phyloP scores from a whole-genome alignment of 352 stramenopile genomes.

The Phytopythium delawarense region DNA sequence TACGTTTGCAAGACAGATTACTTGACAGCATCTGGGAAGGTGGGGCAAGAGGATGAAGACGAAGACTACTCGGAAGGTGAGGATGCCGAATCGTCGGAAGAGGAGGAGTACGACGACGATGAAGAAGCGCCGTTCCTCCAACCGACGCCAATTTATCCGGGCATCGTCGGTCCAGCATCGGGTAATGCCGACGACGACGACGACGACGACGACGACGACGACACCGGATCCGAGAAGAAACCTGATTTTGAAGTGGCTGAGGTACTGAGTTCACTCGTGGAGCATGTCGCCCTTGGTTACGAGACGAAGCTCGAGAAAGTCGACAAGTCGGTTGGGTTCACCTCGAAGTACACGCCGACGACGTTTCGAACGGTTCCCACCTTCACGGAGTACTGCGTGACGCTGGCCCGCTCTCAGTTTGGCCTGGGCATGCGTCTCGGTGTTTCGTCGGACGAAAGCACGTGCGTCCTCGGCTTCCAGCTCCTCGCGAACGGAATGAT shows the following conservation, averaged over 20 bases:
- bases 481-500: constrained; percentile 63
- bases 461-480: constrained; percentile 83
- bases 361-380: constrained; percentile 35
- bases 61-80: constrained; percentile 80
- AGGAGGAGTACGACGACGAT: constrained; percentile 66
- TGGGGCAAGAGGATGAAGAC: constrained; percentile 49
- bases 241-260: constrained; percentile 63
- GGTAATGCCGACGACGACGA: constrained; percentile 44
- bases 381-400: constrained; percentile 78
- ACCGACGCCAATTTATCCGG: constrained; percentile 45
- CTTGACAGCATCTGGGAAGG: constrained; percentile 32
- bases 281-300: constrained; percentile 82
- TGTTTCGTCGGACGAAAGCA: constrained; percentile 49
- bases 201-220: constrained; percentile 24
- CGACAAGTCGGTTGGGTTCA: constrained; percentile 36
- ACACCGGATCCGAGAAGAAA: constrained; percentile 44
- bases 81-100: constrained; percentile 50
- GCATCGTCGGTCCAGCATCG: constrained; percentile 42
- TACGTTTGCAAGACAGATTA: constrained; percentile 77
- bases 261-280: constrained; percentile 71
- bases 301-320: constrained; percentile 38
- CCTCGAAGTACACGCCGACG: constrained; percentile 50
- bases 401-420: constrained; percentile 54
- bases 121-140: constrained; percentile 34
- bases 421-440: constrained; percentile 83